Evolutionary conservation across 1,284 basidiomycete genomes (phyloP).

Genomic region (Termitomyces sp.): DNA sequence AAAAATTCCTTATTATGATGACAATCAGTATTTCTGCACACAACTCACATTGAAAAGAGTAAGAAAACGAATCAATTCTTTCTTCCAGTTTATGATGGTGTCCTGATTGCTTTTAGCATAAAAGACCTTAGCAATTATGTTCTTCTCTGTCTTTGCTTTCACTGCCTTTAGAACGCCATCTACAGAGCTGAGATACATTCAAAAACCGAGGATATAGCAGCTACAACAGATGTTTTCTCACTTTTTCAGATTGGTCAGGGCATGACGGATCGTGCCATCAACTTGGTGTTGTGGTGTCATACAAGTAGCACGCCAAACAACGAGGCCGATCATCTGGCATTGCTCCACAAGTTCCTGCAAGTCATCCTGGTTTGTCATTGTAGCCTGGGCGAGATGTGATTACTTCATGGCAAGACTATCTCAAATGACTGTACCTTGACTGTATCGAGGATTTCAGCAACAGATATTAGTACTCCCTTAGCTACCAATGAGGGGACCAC

Average conservation of each 20-base stretch:
- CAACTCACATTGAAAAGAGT: conserved; percentile 4
- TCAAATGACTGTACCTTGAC: not conserved
- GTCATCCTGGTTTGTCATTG: not conserved
- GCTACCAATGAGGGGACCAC: not conserved
- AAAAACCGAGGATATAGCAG: too few species aligned
- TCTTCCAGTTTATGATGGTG: not conserved
- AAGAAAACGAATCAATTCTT: not conserved
- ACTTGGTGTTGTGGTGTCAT: not conserved
- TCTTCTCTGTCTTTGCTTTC: not conserved
- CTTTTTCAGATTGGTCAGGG: not conserved
- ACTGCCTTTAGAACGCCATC: not conserved
- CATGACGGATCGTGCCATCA: not conserved
- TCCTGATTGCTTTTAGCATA: not conserved
- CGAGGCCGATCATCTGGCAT: not conserved
- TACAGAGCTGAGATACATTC: not conserved
- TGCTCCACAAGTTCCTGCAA: not conserved
- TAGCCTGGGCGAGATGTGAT: not conserved
- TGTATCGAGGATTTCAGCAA: not conserved
- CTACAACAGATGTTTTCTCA: not conserved
- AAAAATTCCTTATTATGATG: not conserved
- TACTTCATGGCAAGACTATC: too few species aligned
- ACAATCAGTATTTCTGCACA: not conserved
- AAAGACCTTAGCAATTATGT: not conserved
- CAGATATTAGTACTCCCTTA: conserved; percentile 1
- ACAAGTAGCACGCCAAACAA: not conserved